Evolutionary conservation across 2,329 filamentous ascomycete species (phyloP).

Genomic region (Grosmannia huntii): DNA sequence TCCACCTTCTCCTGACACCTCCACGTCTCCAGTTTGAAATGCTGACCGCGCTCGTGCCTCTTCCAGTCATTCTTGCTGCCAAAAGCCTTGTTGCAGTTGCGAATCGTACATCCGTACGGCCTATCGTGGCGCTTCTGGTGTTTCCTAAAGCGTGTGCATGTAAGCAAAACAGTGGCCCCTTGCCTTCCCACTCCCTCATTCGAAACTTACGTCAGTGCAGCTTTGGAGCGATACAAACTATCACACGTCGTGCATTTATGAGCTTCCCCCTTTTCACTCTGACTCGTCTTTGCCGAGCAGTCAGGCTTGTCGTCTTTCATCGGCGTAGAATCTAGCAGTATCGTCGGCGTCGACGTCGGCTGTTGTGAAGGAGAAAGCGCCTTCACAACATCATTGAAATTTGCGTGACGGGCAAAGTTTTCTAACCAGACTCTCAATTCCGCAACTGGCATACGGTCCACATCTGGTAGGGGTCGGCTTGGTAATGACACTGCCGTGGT

Average conservation of each 20-base stretch:
- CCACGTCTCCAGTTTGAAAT: slow-evolving; percentile 54
- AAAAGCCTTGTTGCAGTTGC: slow-evolving; percentile 44
- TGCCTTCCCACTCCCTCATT: background rate
- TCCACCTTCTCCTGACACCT: slow-evolving; percentile 40
- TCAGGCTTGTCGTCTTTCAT: background rate
- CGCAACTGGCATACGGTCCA: background rate
- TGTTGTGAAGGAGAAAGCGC: background rate
- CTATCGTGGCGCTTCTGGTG: slow-evolving; percentile 70
- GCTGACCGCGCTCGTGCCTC: slow-evolving; percentile 72
- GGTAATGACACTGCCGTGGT: background rate
- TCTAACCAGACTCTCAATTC: background rate
- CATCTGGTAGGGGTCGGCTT: background rate
- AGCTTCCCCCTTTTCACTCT: background rate
- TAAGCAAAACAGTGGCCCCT: background rate
- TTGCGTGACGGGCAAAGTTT: background rate
- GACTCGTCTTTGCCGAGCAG: background rate
- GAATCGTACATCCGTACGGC: slow-evolving; percentile 72
- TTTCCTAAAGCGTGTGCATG: slow-evolving; percentile 44
- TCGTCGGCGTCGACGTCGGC: background rate
- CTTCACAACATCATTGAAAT: background rate
- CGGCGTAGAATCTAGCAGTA: background rate
- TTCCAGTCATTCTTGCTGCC: slow-evolving; percentile 96
- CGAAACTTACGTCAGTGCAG: background rate
- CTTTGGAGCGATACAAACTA: background rate
- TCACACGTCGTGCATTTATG: background rate